A percentile compares a stretch with the other conserved stretches of the same genome.
These are phyloP conservation scores for Trifolium repens DNA, from an alignment of 306 rosid species.

Conservation along the genomic window DNA sequence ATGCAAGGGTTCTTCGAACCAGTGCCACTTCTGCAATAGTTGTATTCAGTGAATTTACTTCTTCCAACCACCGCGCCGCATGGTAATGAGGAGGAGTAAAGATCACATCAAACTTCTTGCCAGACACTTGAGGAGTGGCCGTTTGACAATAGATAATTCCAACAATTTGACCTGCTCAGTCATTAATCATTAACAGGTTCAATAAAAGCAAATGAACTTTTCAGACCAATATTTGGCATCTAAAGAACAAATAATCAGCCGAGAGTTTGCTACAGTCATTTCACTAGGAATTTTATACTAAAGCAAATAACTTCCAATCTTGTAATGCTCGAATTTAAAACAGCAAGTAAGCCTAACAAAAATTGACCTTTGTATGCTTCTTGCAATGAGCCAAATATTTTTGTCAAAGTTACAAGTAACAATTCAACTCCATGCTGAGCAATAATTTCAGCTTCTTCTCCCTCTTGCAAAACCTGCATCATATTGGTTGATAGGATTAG, in stretches of 20 bases:
- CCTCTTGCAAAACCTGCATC: slow-evolving; percentile 72
- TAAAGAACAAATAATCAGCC: slow-evolving; percentile 25
- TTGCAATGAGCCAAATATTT: slow-evolving; percentile 66
- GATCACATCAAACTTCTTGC: slow-evolving; percentile 60
- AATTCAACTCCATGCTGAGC: slow-evolving; percentile 66
- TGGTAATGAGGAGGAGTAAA: slow-evolving; percentile 50
- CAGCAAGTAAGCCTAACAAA: slow-evolving; percentile 35
- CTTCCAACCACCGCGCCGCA: slow-evolving; percentile 70
- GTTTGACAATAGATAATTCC: slow-evolving; percentile 70
- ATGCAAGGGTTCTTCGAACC: slow-evolving; percentile 83
- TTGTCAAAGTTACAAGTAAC: slow-evolving; percentile 63
- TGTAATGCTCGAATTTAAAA: slow-evolving; percentile 26
- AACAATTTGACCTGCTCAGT: slow-evolving; percentile 88
- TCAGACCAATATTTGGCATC: slow-evolving; percentile 18
- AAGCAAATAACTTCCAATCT: slow-evolving; percentile 31
- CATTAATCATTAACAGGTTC: slow-evolving; percentile 37
- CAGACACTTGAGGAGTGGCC: slow-evolving; percentile 48
- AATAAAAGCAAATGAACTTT: slow-evolving; percentile 29
- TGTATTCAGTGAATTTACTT: slow-evolving; percentile 45
- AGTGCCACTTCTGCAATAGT: slow-evolving; percentile 51
- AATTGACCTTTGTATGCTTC: slow-evolving; percentile 71
- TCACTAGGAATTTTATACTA: slow-evolving; percentile 31
- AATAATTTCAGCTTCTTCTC: slow-evolving; percentile 59
- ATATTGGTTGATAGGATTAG: slow-evolving; percentile 33
- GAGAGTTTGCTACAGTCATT: slow-evolving; percentile 27